Evolutionary conservation across 305 asterid species (phyloP).

Genomic region (Stenogyne calaminthoides): DNA sequence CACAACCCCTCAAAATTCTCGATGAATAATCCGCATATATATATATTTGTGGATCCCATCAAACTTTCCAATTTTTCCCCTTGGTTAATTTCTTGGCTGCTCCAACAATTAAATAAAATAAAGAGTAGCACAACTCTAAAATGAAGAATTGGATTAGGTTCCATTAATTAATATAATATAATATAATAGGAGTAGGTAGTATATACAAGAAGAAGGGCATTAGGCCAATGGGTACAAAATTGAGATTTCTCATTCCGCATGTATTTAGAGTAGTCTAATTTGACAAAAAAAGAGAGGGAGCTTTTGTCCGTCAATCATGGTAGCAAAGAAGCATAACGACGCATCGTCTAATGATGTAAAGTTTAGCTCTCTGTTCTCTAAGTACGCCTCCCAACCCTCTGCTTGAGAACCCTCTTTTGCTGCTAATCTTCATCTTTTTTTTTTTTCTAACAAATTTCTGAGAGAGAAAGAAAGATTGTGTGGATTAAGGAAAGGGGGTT

Average conservation of each 20-base stretch:
- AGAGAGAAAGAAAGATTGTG: not conserved
- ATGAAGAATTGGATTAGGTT: slow-evolving; percentile 11
- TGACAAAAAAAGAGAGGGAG: not conserved
- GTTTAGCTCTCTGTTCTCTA: slow-evolving; percentile 50
- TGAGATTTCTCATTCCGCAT: slow-evolving; percentile 20
- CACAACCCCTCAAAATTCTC: not conserved
- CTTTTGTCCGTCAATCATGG: slow-evolving; percentile 33
- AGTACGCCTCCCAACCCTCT: slow-evolving; percentile 47
- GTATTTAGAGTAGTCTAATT: slow-evolving; percentile 42
- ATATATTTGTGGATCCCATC: not conserved
- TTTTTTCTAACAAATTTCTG: not conserved
- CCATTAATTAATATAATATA: not conserved
- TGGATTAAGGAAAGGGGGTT: not conserved
- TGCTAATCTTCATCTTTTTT: slow-evolving; percentile 36
- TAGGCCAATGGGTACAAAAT: slow-evolving; percentile 44
- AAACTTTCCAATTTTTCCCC: not conserved
- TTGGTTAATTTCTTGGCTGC: not conserved
- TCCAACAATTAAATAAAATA: not conserved
- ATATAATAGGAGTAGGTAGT: no score
- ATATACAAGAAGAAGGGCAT: slow-evolving; percentile 33
- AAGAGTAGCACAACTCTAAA: not conserved
- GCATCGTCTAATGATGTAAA: slow-evolving; percentile 55
- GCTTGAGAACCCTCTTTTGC: slow-evolving; percentile 43
- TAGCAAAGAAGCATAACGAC: slow-evolving; percentile 62
- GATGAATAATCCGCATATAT: not conserved